phyloP scores from a whole-genome alignment of 345 rosid genomes.

The Stellera chamaejasme region DNA sequence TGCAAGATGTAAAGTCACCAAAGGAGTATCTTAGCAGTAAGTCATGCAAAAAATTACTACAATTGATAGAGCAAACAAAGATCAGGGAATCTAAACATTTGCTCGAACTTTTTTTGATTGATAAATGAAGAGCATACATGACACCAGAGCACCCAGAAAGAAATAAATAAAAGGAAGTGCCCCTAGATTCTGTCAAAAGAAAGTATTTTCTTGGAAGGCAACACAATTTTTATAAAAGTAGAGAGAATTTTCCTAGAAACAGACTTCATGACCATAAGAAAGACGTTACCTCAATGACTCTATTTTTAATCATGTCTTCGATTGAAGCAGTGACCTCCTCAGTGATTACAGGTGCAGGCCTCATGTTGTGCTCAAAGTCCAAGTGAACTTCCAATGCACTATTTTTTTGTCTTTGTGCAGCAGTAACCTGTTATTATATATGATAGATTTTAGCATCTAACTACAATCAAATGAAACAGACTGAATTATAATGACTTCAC shows the following conservation, averaged over 20 bases:
- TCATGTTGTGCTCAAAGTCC: constrained; percentile 90
- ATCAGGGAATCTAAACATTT: no score
- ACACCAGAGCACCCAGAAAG: no score
- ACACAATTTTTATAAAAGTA: background rate
- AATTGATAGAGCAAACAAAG: no score
- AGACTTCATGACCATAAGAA: background rate
- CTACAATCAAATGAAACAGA: background rate
- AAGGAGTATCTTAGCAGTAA: no score
- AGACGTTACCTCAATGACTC: constrained; percentile 59
- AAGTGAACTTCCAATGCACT: constrained; percentile 95
- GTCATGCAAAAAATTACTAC: no score
- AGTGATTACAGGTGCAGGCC: constrained; percentile 92
- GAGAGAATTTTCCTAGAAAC: background rate
- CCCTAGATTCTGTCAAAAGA: background rate
- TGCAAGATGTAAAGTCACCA: no score
- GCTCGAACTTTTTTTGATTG: no score
- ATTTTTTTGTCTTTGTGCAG: constrained; percentile 79
- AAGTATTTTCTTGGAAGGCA: background rate
- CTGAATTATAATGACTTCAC: background rate
- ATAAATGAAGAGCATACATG: no score
- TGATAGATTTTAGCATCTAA: background rate
- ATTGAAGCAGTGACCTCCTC: constrained; percentile 87
- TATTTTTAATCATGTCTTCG: constrained; percentile 75
- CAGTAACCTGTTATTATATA: constrained; percentile 50
- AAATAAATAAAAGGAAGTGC: background rate